Conservation (phyloP, 2,329 filamentous ascomycete species). For the Ascochyta lentis region DNA sequence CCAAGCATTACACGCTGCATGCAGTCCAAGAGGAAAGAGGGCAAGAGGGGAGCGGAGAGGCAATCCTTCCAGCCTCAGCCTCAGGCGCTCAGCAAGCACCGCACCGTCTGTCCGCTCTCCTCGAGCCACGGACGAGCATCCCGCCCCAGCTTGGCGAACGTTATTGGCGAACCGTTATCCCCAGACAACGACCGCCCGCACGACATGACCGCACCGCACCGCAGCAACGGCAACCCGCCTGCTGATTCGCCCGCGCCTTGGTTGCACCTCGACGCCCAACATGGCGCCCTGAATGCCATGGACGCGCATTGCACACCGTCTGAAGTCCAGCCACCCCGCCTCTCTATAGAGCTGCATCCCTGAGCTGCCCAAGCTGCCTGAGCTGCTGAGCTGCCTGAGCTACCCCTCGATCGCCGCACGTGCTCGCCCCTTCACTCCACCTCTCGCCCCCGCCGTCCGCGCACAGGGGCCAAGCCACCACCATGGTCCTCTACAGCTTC, state of each 20-base stretch:
- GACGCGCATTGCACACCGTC: background rate
- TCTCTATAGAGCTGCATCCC: slow-evolving; percentile 4
- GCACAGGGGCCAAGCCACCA: background rate
- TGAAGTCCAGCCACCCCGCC: background rate
- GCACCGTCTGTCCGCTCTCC: background rate
- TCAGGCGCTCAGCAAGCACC: background rate
- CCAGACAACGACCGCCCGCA: background rate
- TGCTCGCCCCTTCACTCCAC: slow-evolving; percentile 12
- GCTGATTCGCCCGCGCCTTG: background rate
- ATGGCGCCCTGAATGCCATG: background rate
- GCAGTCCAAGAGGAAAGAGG: background rate
- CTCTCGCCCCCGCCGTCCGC: background rate
- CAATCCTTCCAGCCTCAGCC: slow-evolving; percentile 11
- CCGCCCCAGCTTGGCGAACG: background rate
- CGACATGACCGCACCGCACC: background rate
- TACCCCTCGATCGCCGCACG: slow-evolving; percentile 11
- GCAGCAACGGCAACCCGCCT: background rate
- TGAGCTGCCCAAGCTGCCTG: background rate
- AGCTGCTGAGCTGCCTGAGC: background rate
- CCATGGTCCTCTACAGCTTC: slow-evolving; percentile 95
- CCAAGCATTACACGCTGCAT: background rate
- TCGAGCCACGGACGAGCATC: slow-evolving; percentile 4
- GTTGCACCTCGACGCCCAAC: background rate
- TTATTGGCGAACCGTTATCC: background rate
- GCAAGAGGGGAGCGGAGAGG: slow-evolving; percentile 7